Conservation (phyloP, 2,329 filamentous ascomycete species). For the Ceratocystis alfenasii region DNA sequence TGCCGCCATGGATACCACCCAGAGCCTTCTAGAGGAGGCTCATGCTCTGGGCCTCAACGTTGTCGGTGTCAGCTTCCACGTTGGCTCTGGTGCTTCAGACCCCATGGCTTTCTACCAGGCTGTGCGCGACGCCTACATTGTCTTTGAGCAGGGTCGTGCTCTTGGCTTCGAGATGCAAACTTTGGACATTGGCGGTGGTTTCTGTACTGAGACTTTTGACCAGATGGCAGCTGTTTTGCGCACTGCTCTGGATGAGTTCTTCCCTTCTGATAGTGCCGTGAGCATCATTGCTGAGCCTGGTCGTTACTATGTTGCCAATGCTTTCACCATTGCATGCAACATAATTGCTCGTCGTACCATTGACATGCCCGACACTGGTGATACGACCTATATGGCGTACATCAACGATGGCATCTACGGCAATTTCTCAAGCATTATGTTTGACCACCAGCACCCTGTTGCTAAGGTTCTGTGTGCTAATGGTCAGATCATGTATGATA, state of each 20-base stretch:
- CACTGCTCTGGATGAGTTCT: conserved; percentile 72
- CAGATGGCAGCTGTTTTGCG: conserved; percentile 73
- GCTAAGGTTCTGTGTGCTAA: conserved; percentile 65
- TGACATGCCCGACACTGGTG: conserved; percentile 51
- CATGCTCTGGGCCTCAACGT: conserved; percentile 77
- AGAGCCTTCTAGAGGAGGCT: conserved; percentile 65
- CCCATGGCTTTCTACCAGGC: conserved; percentile 85
- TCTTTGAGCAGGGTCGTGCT: conserved; percentile 72
- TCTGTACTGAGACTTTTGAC: conserved; percentile 83
- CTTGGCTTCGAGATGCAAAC: conserved; percentile 74
- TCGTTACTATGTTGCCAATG: conserved; percentile 85
- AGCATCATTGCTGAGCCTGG: conserved; percentile 92
- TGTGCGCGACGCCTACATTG: conserved; percentile 72
- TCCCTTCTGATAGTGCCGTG: conserved; percentile 59
- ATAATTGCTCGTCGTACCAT: conserved; percentile 91
- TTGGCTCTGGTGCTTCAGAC: conserved; percentile 90
- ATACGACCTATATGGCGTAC: conserved; percentile 87
- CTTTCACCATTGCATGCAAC: conserved; percentile 90
- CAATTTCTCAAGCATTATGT: conserved; percentile 99
- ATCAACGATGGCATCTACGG: conserved; percentile 96
- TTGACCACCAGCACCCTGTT: conserved; percentile 87
- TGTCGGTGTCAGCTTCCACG: conserved; percentile 93
- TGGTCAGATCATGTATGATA: conserved; percentile 47
- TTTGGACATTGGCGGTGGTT: conserved; percentile 88
- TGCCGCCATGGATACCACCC: conserved; percentile 71